Evolutionary conservation across 495 filamentous ascomycete species (phyloP), one percentile per base, ranked within the genome.

Genomic region (Penicillium robsamsonii): DNA sequence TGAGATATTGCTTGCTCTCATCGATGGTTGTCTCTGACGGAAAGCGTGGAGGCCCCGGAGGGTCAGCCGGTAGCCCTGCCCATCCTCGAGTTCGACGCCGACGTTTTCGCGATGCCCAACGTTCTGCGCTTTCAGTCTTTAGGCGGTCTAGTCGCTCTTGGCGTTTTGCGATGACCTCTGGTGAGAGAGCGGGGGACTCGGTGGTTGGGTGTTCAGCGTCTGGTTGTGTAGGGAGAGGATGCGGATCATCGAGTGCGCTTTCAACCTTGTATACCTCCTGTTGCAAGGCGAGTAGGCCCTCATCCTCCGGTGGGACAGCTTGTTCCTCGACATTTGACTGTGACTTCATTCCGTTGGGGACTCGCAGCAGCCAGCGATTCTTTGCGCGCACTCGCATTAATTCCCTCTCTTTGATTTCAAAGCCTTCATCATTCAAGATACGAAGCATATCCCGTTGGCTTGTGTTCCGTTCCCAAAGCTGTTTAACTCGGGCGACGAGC

Each of bases 11-110:
- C 63, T 91, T 91, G 70, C 85, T 83, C 64, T 94, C 89, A 61
- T 89, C 85, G 53, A 94, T 81, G 1, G 90, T 91, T 10, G 86
- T 91, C 64, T 93, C 90, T 6, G 88, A 91, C 0, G 87, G 87
- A 65, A 88, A 92, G 44, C 90, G 83, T 38, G 89, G 89, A 15
- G 87, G 87, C 17, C 81, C 82, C 5, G 86, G 85, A 20, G 86
- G 86, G 71, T 92, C 89, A 42, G 89, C 80, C 13, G 88, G 87
- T 29, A 92, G 63, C 7, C 87, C 87, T 37, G 84, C 87, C 81
- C 82, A 90, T 10, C 81, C 82, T 55, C 82, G 80, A 48, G 84
- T 92, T 27, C 87, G 83, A 18, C 88, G 82, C 13, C 89, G 81
- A 38, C 90, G 85, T 64, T 90, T 92, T 46, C 85, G 75, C 6